Base-by-base conservation (phyloP, 805 yeast species). In the Candida peoriensis region DNA sequence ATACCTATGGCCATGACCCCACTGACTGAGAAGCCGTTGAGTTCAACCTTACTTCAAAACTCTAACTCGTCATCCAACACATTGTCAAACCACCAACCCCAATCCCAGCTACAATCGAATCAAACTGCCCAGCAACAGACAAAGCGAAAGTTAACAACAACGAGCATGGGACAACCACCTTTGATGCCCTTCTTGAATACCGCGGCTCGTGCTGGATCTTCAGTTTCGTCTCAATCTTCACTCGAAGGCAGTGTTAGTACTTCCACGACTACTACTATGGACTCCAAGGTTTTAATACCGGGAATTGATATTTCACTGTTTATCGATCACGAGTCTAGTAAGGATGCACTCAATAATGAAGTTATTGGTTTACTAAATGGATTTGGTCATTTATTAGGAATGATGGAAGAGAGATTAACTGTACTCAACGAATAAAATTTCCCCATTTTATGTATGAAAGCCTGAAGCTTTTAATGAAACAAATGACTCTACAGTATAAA, bases 1-100 rank as follows among this genome's bases (percentile, higher is more conserved):
- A 54, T 72, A 4, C 78, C 85, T 1, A 62, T 78, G 47, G 74
- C 85, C 0, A 83, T 84, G 93, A 84, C 94, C 0, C 94, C 93
- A 2, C 76, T 83, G 5, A 71, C 85, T 3, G 94, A 84, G 46
- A 78, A 65, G 36, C 54, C 61, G 7, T 37, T 27, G 16, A 19
- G 40, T 20, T 18, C 36, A 16, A 4, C 32, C 9, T 9, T 28
- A 11, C n/a, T n/a, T n/a, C 12, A 22, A 4, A 21, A 16, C 10
- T 21, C 16, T 3, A 28, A 15, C 19, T 19, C 41, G 17, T 19
- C 34, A 8, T 26, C 11, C 20, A 24, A 32, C 3, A 12, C 38
- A 9, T 15, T 24, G 13, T 16, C 32, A 8, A 16, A 3, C 7
- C 30, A 24, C 5, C 37, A 32, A 20, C 30, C 28, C 24, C 13